Evolutionary conservation across 2,329 filamentous ascomycete species (phyloP), one percentile per base, ranked within the genome.

Genomic region (Fusarium oxysporum): DNA sequence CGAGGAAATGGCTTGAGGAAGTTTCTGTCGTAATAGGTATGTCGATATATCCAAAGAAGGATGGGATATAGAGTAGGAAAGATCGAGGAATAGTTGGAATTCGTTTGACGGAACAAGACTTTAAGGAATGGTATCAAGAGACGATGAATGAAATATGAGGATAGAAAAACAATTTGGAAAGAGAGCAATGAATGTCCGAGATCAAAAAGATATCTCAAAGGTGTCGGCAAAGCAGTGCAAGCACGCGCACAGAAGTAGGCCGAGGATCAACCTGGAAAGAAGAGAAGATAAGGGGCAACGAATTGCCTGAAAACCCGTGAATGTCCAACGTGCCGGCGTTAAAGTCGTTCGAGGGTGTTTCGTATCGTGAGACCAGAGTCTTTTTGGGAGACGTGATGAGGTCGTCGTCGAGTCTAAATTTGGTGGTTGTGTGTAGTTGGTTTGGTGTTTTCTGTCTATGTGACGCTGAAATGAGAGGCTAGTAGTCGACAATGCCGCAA

Each of bases 241-340:
- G 73, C 76, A 77, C 75, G 72, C 68, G 70, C 66, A 70, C 70
- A 75, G 55, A 86, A 84, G 76, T 79, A 70, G 81, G 84, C 86
- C 87, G 81, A 89, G 87, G 87, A 83, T 89, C 87, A 89, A 89
- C 87, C 87, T 86, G 86, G 77, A 74, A 79, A 74, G 75, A 80
- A 77, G 57, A 65, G 75, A 78, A 76, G 60, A 66, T 55, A 66
- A 65, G 59, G 55, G 69, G 70, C 70, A 77, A 75, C 58, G 63
- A 71, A 62, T 71, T 77, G 76, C 75, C 74, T 59, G 33, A 61
- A 57, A 61, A 62, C 75, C 74, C 65, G 74, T 68, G 50, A 71
- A 70, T 62, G 60, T 77, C 65, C 75, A 77, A 76, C 70, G 70
- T 72, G 70, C 72, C 75, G 73, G 71, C 62, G 65, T 73, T 72